phyloP scores from a whole-genome alignment of 2,329 filamentous ascomycete species.

The Neonectria punicea region DNA sequence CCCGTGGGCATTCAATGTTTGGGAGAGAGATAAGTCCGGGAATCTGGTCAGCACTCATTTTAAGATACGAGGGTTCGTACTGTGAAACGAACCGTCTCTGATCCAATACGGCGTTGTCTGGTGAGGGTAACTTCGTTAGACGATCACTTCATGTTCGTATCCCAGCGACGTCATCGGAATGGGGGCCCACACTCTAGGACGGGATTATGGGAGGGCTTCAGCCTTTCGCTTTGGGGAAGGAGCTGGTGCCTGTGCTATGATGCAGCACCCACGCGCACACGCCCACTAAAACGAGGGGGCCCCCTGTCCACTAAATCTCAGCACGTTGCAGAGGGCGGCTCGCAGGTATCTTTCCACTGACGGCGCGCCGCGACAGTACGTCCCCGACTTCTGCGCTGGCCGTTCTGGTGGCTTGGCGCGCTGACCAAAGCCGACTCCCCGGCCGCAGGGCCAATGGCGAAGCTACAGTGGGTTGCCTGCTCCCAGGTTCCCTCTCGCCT shows the following conservation, averaged over 20 bases:
- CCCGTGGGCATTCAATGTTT: background rate
- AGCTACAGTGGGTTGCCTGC: conserved; percentile 5
- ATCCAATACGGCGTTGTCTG: background rate
- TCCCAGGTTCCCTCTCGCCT: conserved; percentile 6
- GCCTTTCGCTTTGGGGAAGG: background rate
- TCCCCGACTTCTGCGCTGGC: background rate
- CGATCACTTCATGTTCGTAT: background rate
- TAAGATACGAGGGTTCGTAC: background rate
- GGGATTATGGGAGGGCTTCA: background rate
- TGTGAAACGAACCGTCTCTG: background rate
- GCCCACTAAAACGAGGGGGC: conserved; percentile 12
- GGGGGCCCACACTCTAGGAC: background rate
- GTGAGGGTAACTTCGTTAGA: background rate
- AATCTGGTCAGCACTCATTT: background rate
- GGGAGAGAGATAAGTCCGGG: background rate
- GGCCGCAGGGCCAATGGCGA: conserved; percentile 12
- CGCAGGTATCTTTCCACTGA: background rate
- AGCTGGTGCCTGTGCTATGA: conserved; percentile 18
- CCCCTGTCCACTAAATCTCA: background rate
- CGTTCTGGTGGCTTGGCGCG: conserved; percentile 10
- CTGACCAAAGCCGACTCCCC: conserved; percentile 21
- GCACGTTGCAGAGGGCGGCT: background rate
- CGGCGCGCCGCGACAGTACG: background rate
- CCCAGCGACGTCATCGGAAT: background rate
- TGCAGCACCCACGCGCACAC: background rate